A percentile compares a stretch with the other conserved stretches of the same genome.
Evolutionary conservation across 2,329 filamentous ascomycete species (phyloP).

Genomic region (Penicillium sp.): DNA sequence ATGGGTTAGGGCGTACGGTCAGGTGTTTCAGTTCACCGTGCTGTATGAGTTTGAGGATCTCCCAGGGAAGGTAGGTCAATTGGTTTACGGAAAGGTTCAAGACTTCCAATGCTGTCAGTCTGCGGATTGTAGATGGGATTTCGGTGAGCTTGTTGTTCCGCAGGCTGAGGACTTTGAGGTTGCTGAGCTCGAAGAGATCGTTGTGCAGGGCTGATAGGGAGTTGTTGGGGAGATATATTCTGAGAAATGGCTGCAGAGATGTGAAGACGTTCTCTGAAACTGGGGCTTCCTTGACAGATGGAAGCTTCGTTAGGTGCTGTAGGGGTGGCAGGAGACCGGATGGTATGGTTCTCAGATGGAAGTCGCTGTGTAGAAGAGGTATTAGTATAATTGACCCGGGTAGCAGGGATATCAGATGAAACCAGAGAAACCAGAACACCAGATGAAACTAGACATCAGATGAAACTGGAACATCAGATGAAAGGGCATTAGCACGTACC

Average conservation of each 20-base stretch:
- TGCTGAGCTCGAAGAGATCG: conserved; percentile 43
- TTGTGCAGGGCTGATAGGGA: conserved; percentile 35
- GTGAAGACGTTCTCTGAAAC: conserved; percentile 38
- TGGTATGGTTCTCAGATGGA: conserved; percentile 32
- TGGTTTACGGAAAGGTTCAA: conserved; percentile 48
- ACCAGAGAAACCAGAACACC: too few species aligned
- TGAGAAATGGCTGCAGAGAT: conserved; percentile 42
- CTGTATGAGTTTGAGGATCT: conserved; percentile 42
- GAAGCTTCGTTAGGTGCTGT: conserved; percentile 42
- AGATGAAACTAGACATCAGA: too few species aligned
- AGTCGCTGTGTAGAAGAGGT: conserved; percentile 24
- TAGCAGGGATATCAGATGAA: not conserved
- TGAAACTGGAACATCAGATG: not conserved
- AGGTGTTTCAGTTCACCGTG: conserved; percentile 40
- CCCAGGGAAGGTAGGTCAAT: conserved; percentile 44
- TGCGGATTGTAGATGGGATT: conserved; percentile 42
- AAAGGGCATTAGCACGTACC: conserved; percentile 30
- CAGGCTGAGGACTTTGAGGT: conserved; percentile 45
- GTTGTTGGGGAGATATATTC: conserved; percentile 46
- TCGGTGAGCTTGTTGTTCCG: conserved; percentile 46
- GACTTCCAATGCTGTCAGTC: conserved; percentile 41
- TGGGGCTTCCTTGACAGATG: conserved; percentile 32
- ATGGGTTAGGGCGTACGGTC: conserved; percentile 41
- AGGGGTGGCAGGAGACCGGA: conserved; percentile 35
- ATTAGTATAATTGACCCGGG: not conserved